phyloP scores from a whole-genome alignment of 768 basidiomycete species.

The Cyathus striatus region DNA sequence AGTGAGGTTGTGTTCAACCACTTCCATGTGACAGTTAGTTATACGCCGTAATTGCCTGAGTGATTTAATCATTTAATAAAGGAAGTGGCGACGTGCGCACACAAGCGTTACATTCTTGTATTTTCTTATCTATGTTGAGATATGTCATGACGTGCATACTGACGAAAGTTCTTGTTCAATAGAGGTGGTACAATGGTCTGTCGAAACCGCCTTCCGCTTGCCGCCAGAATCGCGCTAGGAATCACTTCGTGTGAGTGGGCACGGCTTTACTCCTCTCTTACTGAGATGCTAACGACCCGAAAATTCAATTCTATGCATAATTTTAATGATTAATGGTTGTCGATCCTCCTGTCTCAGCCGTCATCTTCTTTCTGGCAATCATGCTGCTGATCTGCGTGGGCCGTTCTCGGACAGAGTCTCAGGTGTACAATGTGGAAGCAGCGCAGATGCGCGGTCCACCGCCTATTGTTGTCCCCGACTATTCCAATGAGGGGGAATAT shows the following conservation, averaged over 20 bases:
- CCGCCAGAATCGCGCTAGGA: not conserved
- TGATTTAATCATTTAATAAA: too few relatives aligned
- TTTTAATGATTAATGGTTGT: too few relatives aligned
- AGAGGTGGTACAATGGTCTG: not conserved
- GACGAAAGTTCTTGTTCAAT: too few relatives aligned
- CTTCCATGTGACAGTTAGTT: too few relatives aligned
- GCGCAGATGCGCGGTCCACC: slow-evolving; percentile 24
- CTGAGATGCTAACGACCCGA: too few relatives aligned
- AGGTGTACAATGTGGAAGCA: slow-evolving; percentile 23
- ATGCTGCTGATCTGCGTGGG: not conserved
- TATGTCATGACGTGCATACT: too few relatives aligned
- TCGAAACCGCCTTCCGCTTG: not conserved
- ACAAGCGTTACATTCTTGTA: too few relatives aligned
- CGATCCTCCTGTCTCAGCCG: not conserved
- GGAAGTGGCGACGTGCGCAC: too few relatives aligned
- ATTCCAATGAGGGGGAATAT: slow-evolving; percentile 17
- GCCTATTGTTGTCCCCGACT: slow-evolving; percentile 20
- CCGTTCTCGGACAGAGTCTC: slow-evolving; percentile 4
- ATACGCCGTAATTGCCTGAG: too few relatives aligned
- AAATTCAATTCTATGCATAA: too few relatives aligned
- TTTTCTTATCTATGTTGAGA: too few relatives aligned
- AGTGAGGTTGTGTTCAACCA: too few relatives aligned
- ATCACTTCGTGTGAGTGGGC: not conserved
- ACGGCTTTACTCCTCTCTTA: not conserved
- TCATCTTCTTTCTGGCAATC: not conserved